Evolutionary conservation across 768 basidiomycete species (phyloP).

Genomic region (Hericium coralloides): DNA sequence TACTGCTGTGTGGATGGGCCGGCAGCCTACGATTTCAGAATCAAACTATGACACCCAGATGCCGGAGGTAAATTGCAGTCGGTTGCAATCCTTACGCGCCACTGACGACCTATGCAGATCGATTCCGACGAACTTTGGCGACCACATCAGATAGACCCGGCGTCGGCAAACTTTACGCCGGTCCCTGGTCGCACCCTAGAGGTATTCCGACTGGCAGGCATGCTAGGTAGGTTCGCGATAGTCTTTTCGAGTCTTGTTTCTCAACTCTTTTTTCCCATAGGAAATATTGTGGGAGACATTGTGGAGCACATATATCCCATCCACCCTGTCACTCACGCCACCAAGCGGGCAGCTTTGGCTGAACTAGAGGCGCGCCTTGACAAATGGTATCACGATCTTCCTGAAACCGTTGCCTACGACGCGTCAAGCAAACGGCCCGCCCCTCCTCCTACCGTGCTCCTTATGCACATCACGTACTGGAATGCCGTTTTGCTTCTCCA

Average conservation of each 20-base stretch:
- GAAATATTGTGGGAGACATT: conserved; percentile 57
- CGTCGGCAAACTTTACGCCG: conserved; percentile 35
- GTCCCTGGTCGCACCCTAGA: conserved; percentile 41
- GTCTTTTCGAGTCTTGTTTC: background rate
- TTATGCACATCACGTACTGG: conserved; percentile 71
- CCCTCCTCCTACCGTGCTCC: conserved; percentile 58
- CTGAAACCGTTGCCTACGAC: conserved; percentile 54
- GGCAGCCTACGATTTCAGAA: conserved; percentile 60
- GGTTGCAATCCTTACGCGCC: background rate
- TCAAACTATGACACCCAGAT: conserved; percentile 61
- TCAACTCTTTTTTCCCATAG: conserved; percentile 26
- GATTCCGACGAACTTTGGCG: conserved; percentile 53
- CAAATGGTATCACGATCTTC: conserved; percentile 66
- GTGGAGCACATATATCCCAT: conserved; percentile 66
- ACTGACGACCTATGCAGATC: conserved; percentile 28
- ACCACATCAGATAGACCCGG: conserved; percentile 28
- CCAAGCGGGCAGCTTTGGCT: conserved; percentile 40
- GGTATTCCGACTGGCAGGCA: conserved; percentile 46
- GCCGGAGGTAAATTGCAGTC: conserved; percentile 31
- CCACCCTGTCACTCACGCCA: conserved; percentile 34
- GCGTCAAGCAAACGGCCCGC: conserved; percentile 39
- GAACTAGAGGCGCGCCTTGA: conserved; percentile 60
- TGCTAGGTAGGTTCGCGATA: conserved; percentile 40
- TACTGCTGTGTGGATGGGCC: conserved; percentile 69
- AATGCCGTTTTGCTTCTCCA: conserved; percentile 64